Percentiles rank a stretch among this genome's conserved stretches.
Evolutionary conservation across 352 stramenopile genomes (phyloP).

Genomic region (Pythium coloratum): DNA sequence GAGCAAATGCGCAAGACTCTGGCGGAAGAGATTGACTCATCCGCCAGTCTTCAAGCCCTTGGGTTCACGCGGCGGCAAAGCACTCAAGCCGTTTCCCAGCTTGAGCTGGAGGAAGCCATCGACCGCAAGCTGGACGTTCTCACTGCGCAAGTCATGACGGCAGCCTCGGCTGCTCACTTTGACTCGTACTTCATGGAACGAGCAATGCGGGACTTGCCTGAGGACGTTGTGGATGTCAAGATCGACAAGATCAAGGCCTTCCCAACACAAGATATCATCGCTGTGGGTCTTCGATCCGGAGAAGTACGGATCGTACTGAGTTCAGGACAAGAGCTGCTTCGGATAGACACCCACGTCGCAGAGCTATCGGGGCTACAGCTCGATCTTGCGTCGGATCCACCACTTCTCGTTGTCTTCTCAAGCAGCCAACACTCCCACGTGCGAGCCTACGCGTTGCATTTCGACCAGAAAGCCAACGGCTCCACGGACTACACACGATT

Average conservation of each 20-base stretch:
- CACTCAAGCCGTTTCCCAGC: neutral
- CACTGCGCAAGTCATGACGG: neutral
- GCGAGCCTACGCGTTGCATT: neutral
- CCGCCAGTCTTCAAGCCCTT: neutral
- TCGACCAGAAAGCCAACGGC: neutral
- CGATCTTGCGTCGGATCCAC: constrained; percentile 18
- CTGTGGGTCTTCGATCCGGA: constrained; percentile 31
- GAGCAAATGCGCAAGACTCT: constrained; percentile 16
- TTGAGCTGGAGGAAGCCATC: constrained; percentile 10
- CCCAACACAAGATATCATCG: constrained; percentile 37
- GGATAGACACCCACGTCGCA: constrained; percentile 25
- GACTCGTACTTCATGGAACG: constrained; percentile 48
- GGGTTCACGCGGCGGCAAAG: neutral
- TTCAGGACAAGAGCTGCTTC: constrained; percentile 25
- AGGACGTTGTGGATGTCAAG: constrained; percentile 38
- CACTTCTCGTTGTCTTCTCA: constrained; percentile 15
- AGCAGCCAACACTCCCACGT: neutral
- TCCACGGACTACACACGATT: neutral
- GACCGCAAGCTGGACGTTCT: constrained; percentile 17
- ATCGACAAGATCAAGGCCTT: constrained; percentile 37
- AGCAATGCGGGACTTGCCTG: constrained; percentile 6
- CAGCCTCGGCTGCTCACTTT: constrained; percentile 24
- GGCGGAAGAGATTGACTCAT: neutral
- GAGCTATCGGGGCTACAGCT: constrained; percentile 25
- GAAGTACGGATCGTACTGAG: constrained; percentile 39